These are phyloP conservation scores for Gentiana straminea DNA, from an alignment of 257 asterid genomes.

Conservation along the genomic window DNA sequence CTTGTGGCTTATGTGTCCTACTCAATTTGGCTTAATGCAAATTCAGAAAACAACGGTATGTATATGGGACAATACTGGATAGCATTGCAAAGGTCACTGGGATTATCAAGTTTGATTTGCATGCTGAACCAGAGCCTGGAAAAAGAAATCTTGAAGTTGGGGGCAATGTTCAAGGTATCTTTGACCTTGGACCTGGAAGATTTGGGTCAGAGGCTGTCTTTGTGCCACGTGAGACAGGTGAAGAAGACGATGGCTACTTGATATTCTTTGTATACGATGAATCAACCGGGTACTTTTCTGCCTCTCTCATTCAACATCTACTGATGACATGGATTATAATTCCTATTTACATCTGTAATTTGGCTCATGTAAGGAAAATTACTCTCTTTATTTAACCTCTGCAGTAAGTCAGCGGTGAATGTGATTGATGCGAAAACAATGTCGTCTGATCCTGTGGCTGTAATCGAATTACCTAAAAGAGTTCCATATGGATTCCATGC, in stretches of 20 bases:
- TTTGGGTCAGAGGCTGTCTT: constrained; percentile 95
- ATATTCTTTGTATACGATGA: constrained; percentile 85
- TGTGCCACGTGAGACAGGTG: constrained; percentile 76
- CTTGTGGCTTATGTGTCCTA: not conserved
- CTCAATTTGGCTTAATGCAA: constrained; percentile 6
- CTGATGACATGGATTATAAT: not conserved
- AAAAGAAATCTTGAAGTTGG: constrained; percentile 87
- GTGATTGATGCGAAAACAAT: constrained; percentile 91
- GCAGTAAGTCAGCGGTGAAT: constrained; percentile 74
- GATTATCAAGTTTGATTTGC: constrained; percentile 79
- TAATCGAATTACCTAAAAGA: constrained; percentile 65
- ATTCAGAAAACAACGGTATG: constrained; percentile 82
- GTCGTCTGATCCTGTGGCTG: constrained; percentile 83
- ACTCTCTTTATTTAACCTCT: constrained; percentile 4
- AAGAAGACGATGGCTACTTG: constrained; percentile 97
- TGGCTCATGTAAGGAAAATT: not conserved
- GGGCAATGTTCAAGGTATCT: constrained; percentile 77
- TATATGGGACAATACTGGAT: constrained; percentile 73
- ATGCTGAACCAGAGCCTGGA: constrained; percentile 64
- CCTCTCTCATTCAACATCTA: not conserved
- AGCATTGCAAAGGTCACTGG: constrained; percentile 86
- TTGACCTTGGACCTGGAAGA: constrained; percentile 78
- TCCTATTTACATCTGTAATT: no score
- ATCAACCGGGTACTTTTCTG: constrained; percentile 58
- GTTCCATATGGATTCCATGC: constrained; percentile 98